phyloP scores from a whole-genome alignment of 176 grass and related monocot genomes.

The Echinochloa phyllopogon region DNA sequence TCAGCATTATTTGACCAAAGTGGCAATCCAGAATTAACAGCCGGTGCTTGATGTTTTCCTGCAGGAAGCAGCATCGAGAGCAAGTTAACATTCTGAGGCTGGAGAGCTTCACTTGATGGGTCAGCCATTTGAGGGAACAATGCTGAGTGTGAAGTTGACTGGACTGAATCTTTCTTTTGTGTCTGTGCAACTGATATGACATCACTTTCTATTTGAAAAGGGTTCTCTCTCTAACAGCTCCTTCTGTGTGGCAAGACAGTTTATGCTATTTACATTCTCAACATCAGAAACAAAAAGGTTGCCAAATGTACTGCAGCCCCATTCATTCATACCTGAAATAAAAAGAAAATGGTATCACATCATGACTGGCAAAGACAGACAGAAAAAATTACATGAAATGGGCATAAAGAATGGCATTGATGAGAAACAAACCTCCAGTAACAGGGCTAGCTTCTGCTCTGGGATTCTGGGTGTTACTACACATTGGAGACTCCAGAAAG shows the following conservation, averaged over 20 bases:
- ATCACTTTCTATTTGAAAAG: conserved; percentile 53
- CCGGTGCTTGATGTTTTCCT: conserved; percentile 57
- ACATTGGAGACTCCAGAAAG: conserved; percentile 79
- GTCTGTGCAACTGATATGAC: conserved; percentile 43
- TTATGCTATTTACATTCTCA: conserved; percentile 55
- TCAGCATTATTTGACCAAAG: conserved; percentile 57
- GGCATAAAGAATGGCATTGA: conserved; percentile 22
- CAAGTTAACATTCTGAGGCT: conserved; percentile 71
- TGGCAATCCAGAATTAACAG: conserved; percentile 52
- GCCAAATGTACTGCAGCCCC: conserved; percentile 44
- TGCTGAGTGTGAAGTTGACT: conserved; percentile 61
- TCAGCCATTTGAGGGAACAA: conserved; percentile 52
- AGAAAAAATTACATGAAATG: conserved; percentile 19
- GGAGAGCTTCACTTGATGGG: conserved; percentile 53
- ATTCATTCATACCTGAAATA: conserved; percentile 68
- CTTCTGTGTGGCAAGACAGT: conserved; percentile 70
- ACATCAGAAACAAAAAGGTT: conserved; percentile 40
- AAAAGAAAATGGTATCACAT: conserved; percentile 18
- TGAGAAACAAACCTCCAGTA: conserved; percentile 66
- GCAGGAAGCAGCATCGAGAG: conserved; percentile 66
- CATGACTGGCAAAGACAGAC: conserved; percentile 7
- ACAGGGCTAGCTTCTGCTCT: conserved; percentile 45
- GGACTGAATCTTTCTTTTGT: conserved; percentile 50
- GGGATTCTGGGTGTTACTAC: conserved; percentile 51
- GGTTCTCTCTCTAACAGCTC: conserved; percentile 72